A percentile compares a stretch with the other conserved stretches of the same genome.
phyloP scores from a whole-genome alignment of 371 early-diverging fungal genomes.

The Nematocida sp. region DNA sequence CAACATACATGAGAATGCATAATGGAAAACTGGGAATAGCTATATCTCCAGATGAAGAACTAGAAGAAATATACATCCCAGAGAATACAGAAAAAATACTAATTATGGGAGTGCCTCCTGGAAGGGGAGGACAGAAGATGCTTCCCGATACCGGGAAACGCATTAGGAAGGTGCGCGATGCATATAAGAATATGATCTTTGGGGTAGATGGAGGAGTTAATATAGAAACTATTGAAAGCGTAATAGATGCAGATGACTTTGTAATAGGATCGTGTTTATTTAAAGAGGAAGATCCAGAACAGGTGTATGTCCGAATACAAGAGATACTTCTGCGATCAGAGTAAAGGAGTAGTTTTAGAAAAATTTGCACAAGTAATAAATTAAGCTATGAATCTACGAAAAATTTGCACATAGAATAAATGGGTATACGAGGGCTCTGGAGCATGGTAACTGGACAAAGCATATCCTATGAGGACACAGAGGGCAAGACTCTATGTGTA shows the following conservation, averaged over 20 bases:
- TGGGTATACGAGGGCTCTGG: constrained; percentile 46
- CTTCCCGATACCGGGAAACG: constrained; percentile 28
- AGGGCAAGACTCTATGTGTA: constrained; percentile 21
- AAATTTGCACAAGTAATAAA: constrained; percentile 1
- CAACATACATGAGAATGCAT: background rate
- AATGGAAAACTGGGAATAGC: constrained; percentile 75
- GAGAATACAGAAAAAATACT: constrained; percentile 75
- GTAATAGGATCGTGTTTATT: constrained; percentile 93
- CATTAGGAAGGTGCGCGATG: constrained; percentile 11
- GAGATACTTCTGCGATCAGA: background rate
- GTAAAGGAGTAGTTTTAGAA: background rate
- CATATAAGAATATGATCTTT: constrained; percentile 69
- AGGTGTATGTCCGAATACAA: background rate
- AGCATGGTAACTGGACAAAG: constrained; percentile 27
- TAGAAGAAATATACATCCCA: constrained; percentile 55
- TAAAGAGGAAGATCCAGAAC: constrained; percentile 66
- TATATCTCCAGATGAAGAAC: constrained; percentile 80
- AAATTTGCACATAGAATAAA: constrained; percentile 4
- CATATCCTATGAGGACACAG: constrained; percentile 3
- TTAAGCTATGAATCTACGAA: background rate
- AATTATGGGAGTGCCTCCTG: constrained; percentile 81
- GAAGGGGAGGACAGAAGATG: constrained; percentile 64
- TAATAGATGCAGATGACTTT: constrained; percentile 85
- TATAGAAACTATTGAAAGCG: constrained; percentile 75
- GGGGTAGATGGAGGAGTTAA: constrained; percentile 93